These are phyloP conservation scores for Phytophthora palmivora DNA, from an alignment of 352 stramenopile genomes.

Conservation along the genomic window DNA sequence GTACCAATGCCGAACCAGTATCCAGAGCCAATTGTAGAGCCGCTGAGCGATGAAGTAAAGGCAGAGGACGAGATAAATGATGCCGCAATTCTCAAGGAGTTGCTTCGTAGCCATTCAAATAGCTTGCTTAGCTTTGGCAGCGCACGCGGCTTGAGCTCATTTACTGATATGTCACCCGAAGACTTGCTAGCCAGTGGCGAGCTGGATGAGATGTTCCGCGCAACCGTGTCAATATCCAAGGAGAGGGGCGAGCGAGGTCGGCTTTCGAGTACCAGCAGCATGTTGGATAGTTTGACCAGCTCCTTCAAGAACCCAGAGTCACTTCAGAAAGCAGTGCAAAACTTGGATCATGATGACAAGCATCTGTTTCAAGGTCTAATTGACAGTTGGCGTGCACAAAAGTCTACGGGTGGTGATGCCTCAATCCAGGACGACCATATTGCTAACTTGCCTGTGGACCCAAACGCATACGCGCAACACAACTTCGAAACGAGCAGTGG, in stretches of 20 bases:
- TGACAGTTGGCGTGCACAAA: slow-evolving; percentile 51
- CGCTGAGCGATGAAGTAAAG: slow-evolving; percentile 60
- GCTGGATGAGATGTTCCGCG: slow-evolving; percentile 80
- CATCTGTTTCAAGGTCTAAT: slow-evolving; percentile 77
- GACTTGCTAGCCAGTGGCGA: slow-evolving; percentile 80
- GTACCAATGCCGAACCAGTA: slow-evolving; percentile 41
- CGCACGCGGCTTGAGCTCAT: slow-evolving; percentile 54
- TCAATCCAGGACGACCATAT: slow-evolving; percentile 31
- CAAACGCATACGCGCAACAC: slow-evolving; percentile 39
- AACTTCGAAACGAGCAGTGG: slow-evolving; percentile 42
- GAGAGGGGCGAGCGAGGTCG: slow-evolving; percentile 35
- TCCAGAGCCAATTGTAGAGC: slow-evolving; percentile 72
- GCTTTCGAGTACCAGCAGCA: slow-evolving; percentile 29
- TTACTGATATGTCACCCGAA: slow-evolving; percentile 80
- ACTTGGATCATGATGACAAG: slow-evolving; percentile 66
- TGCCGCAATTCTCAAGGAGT: slow-evolving; percentile 70
- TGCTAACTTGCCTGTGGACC: slow-evolving; percentile 52
- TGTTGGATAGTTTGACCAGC: slow-evolving; percentile 57
- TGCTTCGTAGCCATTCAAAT: slow-evolving; percentile 72
- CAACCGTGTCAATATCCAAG: slow-evolving; percentile 70
- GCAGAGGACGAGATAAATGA: slow-evolving; percentile 69
- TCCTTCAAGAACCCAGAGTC: slow-evolving; percentile 66
- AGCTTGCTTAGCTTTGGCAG: slow-evolving; percentile 76
- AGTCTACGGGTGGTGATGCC: slow-evolving; percentile 19
- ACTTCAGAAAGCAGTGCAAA: slow-evolving; percentile 62